A percentile compares a stretch with the other conserved stretches of the same genome.
Evolutionary conservation across 169 alveolate species (phyloP).

Genomic region (Plasmodium coatneyi): DNA sequence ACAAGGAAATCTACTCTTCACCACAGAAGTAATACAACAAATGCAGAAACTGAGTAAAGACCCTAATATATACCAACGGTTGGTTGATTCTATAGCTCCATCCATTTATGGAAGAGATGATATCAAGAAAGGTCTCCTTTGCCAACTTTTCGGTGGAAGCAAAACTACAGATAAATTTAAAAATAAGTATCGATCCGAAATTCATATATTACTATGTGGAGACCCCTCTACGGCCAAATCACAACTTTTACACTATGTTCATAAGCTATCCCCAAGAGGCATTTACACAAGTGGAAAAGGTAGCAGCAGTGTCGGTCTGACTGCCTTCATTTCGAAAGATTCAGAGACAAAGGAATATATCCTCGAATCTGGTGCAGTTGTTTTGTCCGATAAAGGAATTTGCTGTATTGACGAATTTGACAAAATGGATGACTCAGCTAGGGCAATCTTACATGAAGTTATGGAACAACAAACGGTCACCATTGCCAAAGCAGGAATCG

Average conservation of each 20-base stretch:
- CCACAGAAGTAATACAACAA: constrained; percentile 84
- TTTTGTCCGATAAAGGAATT: constrained; percentile 97
- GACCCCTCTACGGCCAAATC: constrained; percentile 99
- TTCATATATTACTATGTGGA: constrained; percentile 98
- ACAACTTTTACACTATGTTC: constrained; percentile 96
- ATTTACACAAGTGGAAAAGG: constrained; percentile 97
- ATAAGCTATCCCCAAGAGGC: constrained; percentile 96
- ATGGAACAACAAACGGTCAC: constrained; percentile 99
- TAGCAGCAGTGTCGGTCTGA: constrained; percentile 98
- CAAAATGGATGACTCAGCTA: constrained; percentile 98
- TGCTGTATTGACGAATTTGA: constrained; percentile 99
- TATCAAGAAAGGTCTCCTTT: constrained; percentile 94
- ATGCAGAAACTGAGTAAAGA: constrained; percentile 87
- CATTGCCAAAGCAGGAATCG: constrained; percentile 99
- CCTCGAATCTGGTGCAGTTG: constrained; percentile 99
- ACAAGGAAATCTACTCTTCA: constrained; percentile 77
- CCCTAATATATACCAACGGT: constrained; percentile 93
- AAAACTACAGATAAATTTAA: constrained; percentile 81
- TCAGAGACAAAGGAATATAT: constrained; percentile 96
- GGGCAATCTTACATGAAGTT: constrained; percentile 98
- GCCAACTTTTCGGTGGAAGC: constrained; percentile 98
- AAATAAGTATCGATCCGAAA: constrained; percentile 92
- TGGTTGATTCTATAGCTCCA: constrained; percentile 97
- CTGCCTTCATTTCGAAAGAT: constrained; percentile 98
- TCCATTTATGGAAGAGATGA: constrained; percentile 97